A percentile compares a stretch with the other conserved stretches of the same genome.
Evolutionary conservation across 352 stramenopile species (phyloP).

Genomic region (Phytophthora tentaculata): DNA sequence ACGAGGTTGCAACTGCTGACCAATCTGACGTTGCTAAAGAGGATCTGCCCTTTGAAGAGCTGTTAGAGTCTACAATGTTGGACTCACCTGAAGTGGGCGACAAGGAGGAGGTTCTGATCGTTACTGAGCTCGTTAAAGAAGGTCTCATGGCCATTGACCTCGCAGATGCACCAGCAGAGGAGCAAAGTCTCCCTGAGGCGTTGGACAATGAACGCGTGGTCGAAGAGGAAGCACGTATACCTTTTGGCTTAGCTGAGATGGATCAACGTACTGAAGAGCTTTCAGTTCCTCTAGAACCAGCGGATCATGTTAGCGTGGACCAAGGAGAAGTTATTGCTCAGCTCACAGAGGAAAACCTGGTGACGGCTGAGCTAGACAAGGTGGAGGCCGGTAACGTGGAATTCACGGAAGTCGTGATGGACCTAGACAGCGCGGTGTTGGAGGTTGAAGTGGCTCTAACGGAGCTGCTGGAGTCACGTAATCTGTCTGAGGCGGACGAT

Average conservation of each 20-base stretch:
- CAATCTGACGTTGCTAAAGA: background rate
- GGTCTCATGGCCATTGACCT: background rate
- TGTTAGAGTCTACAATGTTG: background rate
- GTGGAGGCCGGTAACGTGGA: no score
- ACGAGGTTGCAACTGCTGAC: background rate
- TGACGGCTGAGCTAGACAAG: conserved; percentile 2
- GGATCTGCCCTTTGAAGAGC: no score
- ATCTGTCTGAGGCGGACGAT: conserved; percentile 18
- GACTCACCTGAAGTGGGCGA: background rate
- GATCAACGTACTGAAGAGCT: background rate
- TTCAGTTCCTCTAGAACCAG: no score
- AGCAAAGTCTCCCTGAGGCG: background rate
- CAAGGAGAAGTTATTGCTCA: background rate
- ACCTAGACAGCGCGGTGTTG: conserved; percentile 8
- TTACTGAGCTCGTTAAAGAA: background rate
- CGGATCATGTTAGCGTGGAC: no score
- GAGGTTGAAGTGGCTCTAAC: conserved; percentile 27
- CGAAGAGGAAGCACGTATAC: conserved; percentile 3
- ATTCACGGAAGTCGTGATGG: conserved; percentile 25
- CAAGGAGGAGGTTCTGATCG: background rate
- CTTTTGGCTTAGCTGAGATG: background rate
- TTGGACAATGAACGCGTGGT: background rate
- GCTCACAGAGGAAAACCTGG: background rate
- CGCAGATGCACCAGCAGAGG: background rate
- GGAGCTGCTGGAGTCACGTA: conserved; percentile 5